These are phyloP conservation scores for Singerocomus rubriflavus DNA, from an alignment of 1,284 basidiomycete genomes.

Conservation along the genomic window DNA sequence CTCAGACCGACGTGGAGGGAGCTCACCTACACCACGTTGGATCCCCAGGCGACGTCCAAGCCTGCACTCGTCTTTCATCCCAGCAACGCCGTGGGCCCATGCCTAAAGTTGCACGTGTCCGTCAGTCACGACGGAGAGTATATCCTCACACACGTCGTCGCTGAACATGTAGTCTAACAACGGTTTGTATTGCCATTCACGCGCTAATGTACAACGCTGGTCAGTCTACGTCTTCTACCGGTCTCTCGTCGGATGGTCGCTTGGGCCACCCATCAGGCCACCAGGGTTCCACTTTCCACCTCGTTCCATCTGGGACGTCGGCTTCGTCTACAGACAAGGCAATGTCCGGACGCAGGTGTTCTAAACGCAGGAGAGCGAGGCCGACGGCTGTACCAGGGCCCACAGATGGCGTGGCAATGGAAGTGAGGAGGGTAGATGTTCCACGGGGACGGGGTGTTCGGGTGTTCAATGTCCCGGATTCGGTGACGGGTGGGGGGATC, in stretches of 20 bases:
- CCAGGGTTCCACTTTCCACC: conserved; percentile 51
- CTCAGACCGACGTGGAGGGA: conserved; percentile 75
- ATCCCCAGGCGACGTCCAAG: conserved; percentile 38
- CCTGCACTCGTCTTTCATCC: conserved; percentile 50
- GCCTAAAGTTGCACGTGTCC: conserved; percentile 53
- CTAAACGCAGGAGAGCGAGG: conserved; percentile 69
- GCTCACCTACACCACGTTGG: conserved; percentile 49
- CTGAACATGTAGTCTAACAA: conserved; percentile 38
- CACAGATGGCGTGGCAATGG: conserved; percentile 33
- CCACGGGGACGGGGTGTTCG: conserved; percentile 51
- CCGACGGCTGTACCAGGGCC: conserved; percentile 45
- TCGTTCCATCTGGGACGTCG: conserved; percentile 29
- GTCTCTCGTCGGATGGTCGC: conserved; percentile 15
- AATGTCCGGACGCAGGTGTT: conserved; percentile 44
- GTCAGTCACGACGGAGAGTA: conserved; percentile 87
- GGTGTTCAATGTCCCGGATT: neutral
- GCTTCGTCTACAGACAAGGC: conserved; percentile 15
- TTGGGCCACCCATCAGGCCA: conserved; percentile 73
- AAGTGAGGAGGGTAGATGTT: conserved; percentile 63
- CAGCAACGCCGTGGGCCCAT: neutral
- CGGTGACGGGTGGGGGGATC: conserved; percentile 13
- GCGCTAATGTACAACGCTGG: conserved; percentile 3
- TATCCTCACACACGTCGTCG: conserved; percentile 71
- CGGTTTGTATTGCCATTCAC: neutral
- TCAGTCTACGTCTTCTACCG: conserved; percentile 22